A percentile compares a stretch with the other conserved stretches of the same genome.
These are phyloP conservation scores for Pichia phayaonensis DNA, from an alignment of 805 yeast genomes.

Conservation along the genomic window DNA sequence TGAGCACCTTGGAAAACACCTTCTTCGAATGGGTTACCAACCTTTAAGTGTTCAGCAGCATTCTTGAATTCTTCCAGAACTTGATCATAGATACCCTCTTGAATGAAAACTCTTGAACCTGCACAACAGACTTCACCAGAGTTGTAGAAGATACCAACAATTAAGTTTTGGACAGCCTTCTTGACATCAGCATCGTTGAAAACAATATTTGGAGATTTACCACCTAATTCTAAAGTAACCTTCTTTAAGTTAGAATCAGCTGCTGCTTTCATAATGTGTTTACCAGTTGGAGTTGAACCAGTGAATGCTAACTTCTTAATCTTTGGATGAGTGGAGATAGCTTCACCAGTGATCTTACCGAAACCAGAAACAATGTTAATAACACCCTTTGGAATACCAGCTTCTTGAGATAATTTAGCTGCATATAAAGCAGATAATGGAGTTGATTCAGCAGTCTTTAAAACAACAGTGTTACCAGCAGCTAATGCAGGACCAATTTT, in stretches of 20 bases:
- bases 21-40: constrained; percentile 75
- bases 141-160: constrained; percentile 76
- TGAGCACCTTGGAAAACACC: constrained; percentile 69
- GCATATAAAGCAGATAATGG: constrained; percentile 81
- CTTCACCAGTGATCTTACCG: constrained; percentile 80
- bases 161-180: constrained; percentile 56
- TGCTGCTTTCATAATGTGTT: constrained; percentile 63
- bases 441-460: constrained; percentile 89
- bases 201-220: constrained; percentile 83
- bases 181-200: constrained; percentile 67
- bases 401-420: constrained; percentile 61
- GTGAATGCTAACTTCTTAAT: constrained; percentile 91
- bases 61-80: constrained; percentile 50
- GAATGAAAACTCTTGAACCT: constrained; percentile 81
- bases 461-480: constrained; percentile 79
- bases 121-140: constrained; percentile 94
- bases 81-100: constrained; percentile 58
- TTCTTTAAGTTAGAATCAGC: constrained; percentile 65
- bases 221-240: constrained; percentile 80
- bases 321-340: constrained; percentile 68
- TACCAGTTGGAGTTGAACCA: constrained; percentile 86
- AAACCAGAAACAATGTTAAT: constrained; percentile 80
- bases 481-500: constrained; percentile 90
- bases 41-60: constrained; percentile 44
- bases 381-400: constrained; percentile 90